phyloP scores from a whole-genome alignment of 1,139 yeast genomes.

The Trichomonascaceae sp. region DNA sequence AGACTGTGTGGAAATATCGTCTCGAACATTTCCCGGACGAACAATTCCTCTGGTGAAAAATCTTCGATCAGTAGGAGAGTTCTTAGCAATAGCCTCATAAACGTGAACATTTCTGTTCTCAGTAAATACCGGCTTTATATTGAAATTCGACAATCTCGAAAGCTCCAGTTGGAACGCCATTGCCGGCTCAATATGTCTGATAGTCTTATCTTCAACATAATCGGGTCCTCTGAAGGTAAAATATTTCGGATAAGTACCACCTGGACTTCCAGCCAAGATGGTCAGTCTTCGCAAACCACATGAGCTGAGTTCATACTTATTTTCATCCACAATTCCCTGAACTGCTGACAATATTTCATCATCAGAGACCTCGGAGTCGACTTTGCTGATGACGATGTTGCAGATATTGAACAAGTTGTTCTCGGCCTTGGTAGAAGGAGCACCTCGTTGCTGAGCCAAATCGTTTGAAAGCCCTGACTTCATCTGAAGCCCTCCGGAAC shows the following conservation, averaged over 20 bases:
- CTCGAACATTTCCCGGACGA: constrained; percentile 91
- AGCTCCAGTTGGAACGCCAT: constrained; percentile 95
- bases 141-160: constrained; percentile 88
- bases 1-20: constrained; percentile 86
- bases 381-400: constrained; percentile 66
- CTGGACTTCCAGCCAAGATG: constrained; percentile 74
- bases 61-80: constrained; percentile 87
- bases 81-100: constrained; percentile 93
- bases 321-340: constrained; percentile 59
- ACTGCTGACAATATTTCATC: constrained; percentile 60
- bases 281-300: constrained; percentile 87
- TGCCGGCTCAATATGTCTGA: constrained; percentile 98
- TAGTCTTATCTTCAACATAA: constrained; percentile 69
- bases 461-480: constrained; percentile 25
- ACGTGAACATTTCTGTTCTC: constrained; percentile 97
- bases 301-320: constrained; percentile 59
- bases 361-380: constrained; percentile 71
- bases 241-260: constrained; percentile 89
- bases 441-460: constrained; percentile 28
- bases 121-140: constrained; percentile 90
- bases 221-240: constrained; percentile 91
- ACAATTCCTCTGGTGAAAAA: constrained; percentile 96
- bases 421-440: constrained; percentile 28
- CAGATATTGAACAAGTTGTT: constrained; percentile 64
- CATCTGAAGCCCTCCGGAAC: constrained; percentile 27